Evolutionary conservation across 345 rosid species (phyloP).

Genomic region (Kernera saxatilis): DNA sequence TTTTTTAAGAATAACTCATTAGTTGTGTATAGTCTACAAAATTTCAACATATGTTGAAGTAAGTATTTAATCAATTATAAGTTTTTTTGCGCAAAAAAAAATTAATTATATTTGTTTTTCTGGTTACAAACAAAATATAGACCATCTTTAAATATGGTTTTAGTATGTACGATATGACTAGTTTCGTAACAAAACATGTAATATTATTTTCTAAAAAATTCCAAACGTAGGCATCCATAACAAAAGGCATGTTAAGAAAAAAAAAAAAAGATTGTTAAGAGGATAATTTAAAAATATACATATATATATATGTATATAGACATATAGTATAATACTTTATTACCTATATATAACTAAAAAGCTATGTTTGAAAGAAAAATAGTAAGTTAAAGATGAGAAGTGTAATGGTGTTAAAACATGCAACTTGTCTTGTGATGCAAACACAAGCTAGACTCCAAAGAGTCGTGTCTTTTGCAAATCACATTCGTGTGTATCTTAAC

Average conservation of each 20-base stretch:
- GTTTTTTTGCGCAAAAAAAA: too few species aligned
- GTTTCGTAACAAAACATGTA: neutral
- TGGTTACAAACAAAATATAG: neutral
- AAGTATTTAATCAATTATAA: too few species aligned
- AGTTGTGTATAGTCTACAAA: neutral
- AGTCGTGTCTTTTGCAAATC: slow-evolving; percentile 26
- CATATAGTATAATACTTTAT: too few species aligned
- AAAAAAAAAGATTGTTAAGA: too few species aligned
- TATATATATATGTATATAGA: neutral
- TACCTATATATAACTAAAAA: neutral
- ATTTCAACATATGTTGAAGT: neutral
- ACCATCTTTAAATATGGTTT: neutral
- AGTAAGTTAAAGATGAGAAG: neutral
- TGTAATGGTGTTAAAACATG: slow-evolving; percentile 3
- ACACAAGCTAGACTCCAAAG: slow-evolving; percentile 27
- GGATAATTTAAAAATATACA: neutral
- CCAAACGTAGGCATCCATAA: neutral
- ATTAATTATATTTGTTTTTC: neutral
- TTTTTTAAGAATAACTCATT: neutral
- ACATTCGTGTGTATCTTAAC: slow-evolving; percentile 23
- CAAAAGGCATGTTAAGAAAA: neutral
- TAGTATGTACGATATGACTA: neutral
- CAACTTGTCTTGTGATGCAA: slow-evolving; percentile 22
- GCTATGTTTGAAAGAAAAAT: neutral
- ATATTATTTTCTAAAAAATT: neutral